These are phyloP conservation scores for Rhizopogon rudus DNA, from an alignment of 768 basidiomycete species.

Conservation along the genomic window DNA sequence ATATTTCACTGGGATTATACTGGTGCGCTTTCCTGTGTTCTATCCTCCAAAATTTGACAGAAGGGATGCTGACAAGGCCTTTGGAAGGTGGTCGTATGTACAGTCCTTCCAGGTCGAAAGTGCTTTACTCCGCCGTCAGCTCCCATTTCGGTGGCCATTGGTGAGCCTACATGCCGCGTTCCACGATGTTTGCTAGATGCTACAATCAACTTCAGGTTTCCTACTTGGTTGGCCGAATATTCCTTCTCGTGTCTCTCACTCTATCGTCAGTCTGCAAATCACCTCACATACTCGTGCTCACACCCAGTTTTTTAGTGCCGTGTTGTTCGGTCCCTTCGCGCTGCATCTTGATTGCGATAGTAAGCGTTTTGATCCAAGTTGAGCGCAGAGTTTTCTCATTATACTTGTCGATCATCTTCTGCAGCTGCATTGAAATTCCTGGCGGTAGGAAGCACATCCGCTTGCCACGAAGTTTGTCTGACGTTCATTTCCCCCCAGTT, in stretches of 20 bases:
- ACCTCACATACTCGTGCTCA: not conserved
- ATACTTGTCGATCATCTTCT: not conserved
- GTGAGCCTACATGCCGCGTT: slow-evolving; percentile 8
- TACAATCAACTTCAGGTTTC: slow-evolving; percentile 11
- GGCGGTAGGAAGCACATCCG: slow-evolving; percentile 7
- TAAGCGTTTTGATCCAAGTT: slow-evolving; percentile 5
- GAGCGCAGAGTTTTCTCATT: not conserved
- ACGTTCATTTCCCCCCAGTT: slow-evolving; percentile 3
- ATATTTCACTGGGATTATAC: slow-evolving; percentile 13
- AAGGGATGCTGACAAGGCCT: not conserved
- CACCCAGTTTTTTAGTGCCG: slow-evolving; percentile 2
- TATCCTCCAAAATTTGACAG: not conserved
- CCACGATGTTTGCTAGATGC: not conserved
- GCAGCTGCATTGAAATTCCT: slow-evolving; percentile 4
- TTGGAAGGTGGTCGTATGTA: slow-evolving; percentile 21
- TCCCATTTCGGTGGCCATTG: slow-evolving; percentile 21
- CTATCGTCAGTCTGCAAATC: slow-evolving; percentile 4
- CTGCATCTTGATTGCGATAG: slow-evolving; percentile 7
- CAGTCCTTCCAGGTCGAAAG: slow-evolving; percentile 14
- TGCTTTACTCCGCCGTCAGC: slow-evolving; percentile 12
- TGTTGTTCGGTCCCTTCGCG: not conserved
- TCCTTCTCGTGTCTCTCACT: slow-evolving; percentile 11
- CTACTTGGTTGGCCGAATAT: slow-evolving; percentile 18
- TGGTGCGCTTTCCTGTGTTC: slow-evolving; percentile 8
- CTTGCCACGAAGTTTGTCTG: not conserved